A percentile compares a stretch with the other conserved stretches of the same genome.
Conservation (phyloP, 2,329 filamentous ascomycete genomes). For the Microcera coccophila region DNA sequence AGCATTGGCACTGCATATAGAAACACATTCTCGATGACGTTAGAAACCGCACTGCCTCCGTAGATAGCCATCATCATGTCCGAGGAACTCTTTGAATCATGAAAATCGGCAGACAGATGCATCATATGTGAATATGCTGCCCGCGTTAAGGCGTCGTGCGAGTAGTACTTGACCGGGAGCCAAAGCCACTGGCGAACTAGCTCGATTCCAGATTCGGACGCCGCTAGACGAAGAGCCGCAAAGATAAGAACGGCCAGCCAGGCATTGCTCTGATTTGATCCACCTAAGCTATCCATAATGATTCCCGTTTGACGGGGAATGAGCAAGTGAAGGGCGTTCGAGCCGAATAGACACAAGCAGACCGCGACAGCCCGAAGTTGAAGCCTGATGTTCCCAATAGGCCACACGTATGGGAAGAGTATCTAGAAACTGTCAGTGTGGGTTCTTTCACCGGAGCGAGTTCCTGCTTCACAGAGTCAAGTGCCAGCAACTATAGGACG, state of each 20-base stretch:
- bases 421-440: slow-evolving; percentile 47
- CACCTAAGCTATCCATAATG: slow-evolving; percentile 66
- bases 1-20: slow-evolving; percentile 58
- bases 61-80: slow-evolving; percentile 56
- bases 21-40: slow-evolving; percentile 54
- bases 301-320: slow-evolving; percentile 79
- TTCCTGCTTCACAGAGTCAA: no score
- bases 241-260: slow-evolving; percentile 53
- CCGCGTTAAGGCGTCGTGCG: slow-evolving; percentile 49
- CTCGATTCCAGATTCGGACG: slow-evolving; percentile 53
- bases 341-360: slow-evolving; percentile 61
- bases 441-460: no score
- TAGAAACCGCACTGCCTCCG: slow-evolving; percentile 51
- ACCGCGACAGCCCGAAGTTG: slow-evolving; percentile 67
- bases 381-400: slow-evolving; percentile 59
- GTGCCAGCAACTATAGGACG: no score
- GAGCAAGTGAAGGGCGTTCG: slow-evolving; percentile 70
- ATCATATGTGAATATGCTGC: slow-evolving; percentile 58
- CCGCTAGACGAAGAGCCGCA: slow-evolving; percentile 47
- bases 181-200: slow-evolving; percentile 54
- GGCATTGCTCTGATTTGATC: slow-evolving; percentile 43
- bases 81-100: slow-evolving; percentile 57
- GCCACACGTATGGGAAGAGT: slow-evolving; percentile 77
- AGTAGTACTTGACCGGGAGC: slow-evolving; percentile 56
- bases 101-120: slow-evolving; percentile 58